These are phyloP conservation scores for Fusarium falciforme DNA, from an alignment of 2,329 filamentous ascomycete species.

Conservation along the genomic window DNA sequence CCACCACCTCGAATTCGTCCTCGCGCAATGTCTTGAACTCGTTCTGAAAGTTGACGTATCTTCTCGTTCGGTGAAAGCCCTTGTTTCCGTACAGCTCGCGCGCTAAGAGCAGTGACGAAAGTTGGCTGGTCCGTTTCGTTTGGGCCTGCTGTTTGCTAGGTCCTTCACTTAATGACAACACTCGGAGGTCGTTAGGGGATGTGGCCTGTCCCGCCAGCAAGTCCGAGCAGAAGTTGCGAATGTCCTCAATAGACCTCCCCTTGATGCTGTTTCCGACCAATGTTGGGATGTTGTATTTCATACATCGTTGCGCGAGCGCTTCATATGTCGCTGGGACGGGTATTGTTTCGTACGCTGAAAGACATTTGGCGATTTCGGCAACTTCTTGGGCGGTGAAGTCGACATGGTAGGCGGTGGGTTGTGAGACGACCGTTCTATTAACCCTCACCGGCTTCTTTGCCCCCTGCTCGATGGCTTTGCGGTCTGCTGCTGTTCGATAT, in stretches of 20 bases:
- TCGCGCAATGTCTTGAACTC: slow-evolving; percentile 60
- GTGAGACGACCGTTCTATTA: not conserved
- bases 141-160: slow-evolving; percentile 17
- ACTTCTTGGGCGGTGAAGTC: slow-evolving; percentile 59
- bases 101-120: slow-evolving; percentile 59
- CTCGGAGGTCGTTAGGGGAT: slow-evolving; percentile 15
- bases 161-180: slow-evolving; percentile 43
- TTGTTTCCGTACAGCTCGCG: slow-evolving; percentile 61
- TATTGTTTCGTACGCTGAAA: slow-evolving; percentile 31
- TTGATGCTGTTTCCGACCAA: slow-evolving; percentile 37
- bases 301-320: slow-evolving; percentile 34
- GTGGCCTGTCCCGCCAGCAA: slow-evolving; percentile 37
- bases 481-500: slow-evolving; percentile 43
- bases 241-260: slow-evolving; percentile 43
- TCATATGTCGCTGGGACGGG: slow-evolving; percentile 27
- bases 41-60: slow-evolving; percentile 58
- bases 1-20: slow-evolving; percentile 61
- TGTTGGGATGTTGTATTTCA: slow-evolving; percentile 36
- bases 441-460: slow-evolving; percentile 12
- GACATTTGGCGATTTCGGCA: slow-evolving; percentile 34
- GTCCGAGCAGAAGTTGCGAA: slow-evolving; percentile 49
- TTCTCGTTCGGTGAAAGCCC: slow-evolving; percentile 54
- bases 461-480: slow-evolving; percentile 45
- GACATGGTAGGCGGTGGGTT: slow-evolving; percentile 53
- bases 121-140: slow-evolving; percentile 31